phyloP scores from a whole-genome alignment of 768 basidiomycete genomes.

The Gautieria morchelliformis region DNA sequence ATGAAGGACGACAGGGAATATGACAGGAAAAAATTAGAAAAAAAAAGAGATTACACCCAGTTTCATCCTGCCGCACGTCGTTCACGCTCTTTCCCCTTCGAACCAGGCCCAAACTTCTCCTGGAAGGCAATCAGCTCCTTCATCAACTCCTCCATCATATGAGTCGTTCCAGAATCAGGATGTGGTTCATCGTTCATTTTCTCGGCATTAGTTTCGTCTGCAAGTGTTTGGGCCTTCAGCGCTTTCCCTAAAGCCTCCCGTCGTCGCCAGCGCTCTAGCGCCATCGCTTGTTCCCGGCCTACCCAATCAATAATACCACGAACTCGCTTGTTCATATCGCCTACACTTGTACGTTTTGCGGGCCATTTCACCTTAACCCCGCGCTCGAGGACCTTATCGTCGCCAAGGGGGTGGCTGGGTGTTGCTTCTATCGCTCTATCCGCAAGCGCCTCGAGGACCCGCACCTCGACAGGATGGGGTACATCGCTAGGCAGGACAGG shows the following conservation, averaged over 20 bases:
- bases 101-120: slow-evolving; percentile 67
- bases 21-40: slow-evolving; percentile 2
- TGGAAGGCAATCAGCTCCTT: slow-evolving; percentile 83
- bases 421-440: slow-evolving; percentile 18
- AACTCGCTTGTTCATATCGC: slow-evolving; percentile 95
- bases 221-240: slow-evolving; percentile 18
- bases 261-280: slow-evolving; percentile 59
- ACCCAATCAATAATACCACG: slow-evolving; percentile 88
- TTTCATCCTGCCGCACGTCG: not conserved
- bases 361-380: slow-evolving; percentile 92
- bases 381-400: slow-evolving; percentile 48
- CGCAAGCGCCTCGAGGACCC: slow-evolving; percentile 17
- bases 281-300: slow-evolving; percentile 75
- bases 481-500: slow-evolving; percentile 70
- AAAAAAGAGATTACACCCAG: not conserved
- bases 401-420: not conserved
- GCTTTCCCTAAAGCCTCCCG: slow-evolving; percentile 57
- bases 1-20: not conserved
- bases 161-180: slow-evolving; percentile 15
- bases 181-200: not conserved
- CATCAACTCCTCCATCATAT: slow-evolving; percentile 82
- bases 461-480: slow-evolving; percentile 68
- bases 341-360: slow-evolving; percentile 88
- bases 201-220: not conserved
- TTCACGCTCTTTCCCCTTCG: slow-evolving; percentile 9